phyloP scores from a whole-genome alignment of 805 yeast genomes.

The Schwanniomyces occidentalis region DNA sequence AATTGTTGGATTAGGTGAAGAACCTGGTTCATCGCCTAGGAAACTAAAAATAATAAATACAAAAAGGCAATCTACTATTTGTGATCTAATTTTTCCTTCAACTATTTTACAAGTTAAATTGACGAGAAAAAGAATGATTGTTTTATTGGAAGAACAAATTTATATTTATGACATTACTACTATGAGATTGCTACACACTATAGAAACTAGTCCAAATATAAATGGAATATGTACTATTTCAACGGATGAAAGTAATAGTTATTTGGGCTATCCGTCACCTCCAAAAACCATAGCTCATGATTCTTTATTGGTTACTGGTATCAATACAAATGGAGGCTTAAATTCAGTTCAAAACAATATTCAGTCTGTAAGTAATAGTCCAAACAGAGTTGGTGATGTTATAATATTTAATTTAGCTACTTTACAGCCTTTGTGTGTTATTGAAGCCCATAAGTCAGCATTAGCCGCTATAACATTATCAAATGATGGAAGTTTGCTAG shows the following conservation, averaged over 20 bases:
- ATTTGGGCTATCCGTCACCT: conserved; percentile 75
- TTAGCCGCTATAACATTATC: conserved; percentile 69
- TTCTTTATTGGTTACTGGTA: conserved; percentile 39
- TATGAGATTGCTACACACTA: conserved; percentile 44
- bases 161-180: conserved; percentile 42
- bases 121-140: conserved; percentile 33
- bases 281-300: conserved; percentile 55
- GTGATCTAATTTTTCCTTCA: conserved; percentile 45
- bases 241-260: conserved; percentile 46
- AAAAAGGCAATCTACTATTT: conserved; percentile 53
- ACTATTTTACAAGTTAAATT: conserved; percentile 41
- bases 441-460: conserved; percentile 84
- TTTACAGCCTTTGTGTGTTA: conserved; percentile 72
- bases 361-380: conserved; percentile 40
- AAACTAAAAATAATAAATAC: conserved; percentile 82
- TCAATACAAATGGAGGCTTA: conserved; percentile 41
- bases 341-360: conserved; percentile 41
- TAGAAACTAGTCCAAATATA: conserved; percentile 43
- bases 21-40: conserved; percentile 72
- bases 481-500: conserved; percentile 74
- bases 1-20: conserved; percentile 75
- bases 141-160: conserved; percentile 44
- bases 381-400: conserved; percentile 63
- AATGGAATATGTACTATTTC: conserved; percentile 66
- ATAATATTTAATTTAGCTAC: conserved; percentile 76